These are phyloP conservation scores for Clarireedia sp. DNA, from an alignment of 2,329 filamentous ascomycete species.

Conservation along the genomic window DNA sequence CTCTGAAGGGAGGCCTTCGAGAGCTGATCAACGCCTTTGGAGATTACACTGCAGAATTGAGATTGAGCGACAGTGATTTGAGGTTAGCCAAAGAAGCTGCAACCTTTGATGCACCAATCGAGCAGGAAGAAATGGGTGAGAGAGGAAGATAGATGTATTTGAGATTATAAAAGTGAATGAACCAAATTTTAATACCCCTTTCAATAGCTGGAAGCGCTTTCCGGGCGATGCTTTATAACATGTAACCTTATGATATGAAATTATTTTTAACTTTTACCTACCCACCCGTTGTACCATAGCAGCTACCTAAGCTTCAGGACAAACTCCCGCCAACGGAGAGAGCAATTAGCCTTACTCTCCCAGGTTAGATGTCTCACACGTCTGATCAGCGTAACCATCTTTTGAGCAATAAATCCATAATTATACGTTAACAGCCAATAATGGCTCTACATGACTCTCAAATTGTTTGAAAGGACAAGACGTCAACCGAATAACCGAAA, in stretches of 20 bases:
- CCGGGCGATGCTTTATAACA: no score
- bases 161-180: not conserved
- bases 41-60: conserved; percentile 62
- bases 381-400: no score
- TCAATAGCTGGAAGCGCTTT: not conserved
- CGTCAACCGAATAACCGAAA: conserved; percentile 7
- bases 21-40: conserved; percentile 65
- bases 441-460: not conserved
- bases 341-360: no score
- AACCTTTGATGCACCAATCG: conserved; percentile 1
- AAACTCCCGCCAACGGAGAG: no score
- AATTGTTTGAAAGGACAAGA: not conserved
- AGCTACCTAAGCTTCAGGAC: no score
- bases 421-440: not conserved
- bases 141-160: conserved; percentile 1
- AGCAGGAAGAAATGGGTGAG: not conserved
- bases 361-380: no score
- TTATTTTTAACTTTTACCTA: not conserved
- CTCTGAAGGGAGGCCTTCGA: conserved; percentile 56
- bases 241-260: not conserved
- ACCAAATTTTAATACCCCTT: not conserved
- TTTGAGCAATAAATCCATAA: not conserved
- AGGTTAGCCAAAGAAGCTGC: conserved; percentile 61
- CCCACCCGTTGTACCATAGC: no score
- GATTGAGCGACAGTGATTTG: conserved; percentile 63